Conservation (phyloP, 345 rosid genomes). For the Turnera subulata region DNA sequence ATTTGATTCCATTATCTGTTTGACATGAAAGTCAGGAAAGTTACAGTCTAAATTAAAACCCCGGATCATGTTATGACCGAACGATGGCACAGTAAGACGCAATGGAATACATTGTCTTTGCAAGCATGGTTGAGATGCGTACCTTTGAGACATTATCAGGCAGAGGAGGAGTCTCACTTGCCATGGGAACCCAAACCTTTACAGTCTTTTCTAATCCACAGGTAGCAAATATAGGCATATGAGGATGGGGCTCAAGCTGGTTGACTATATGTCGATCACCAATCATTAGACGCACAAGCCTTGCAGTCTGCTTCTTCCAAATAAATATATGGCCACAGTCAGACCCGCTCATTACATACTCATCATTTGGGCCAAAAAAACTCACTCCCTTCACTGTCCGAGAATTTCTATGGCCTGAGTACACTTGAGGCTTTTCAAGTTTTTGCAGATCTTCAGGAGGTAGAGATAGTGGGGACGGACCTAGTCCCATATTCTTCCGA, state of each 20-base stretch:
- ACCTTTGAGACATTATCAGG: conserved; percentile 49
- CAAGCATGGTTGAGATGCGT: neutral
- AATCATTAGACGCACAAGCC: conserved; percentile 47
- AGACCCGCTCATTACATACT: conserved; percentile 56
- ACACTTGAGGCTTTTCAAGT: conserved; percentile 42
- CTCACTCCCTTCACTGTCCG: conserved; percentile 57
- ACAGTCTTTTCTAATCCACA: conserved; percentile 56
- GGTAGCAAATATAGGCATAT: conserved; percentile 42
- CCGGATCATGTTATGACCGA: neutral
- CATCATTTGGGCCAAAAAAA: conserved; percentile 61
- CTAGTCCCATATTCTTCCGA: conserved; percentile 47
- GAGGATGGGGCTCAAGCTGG: conserved; percentile 54
- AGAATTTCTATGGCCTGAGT: conserved; percentile 53
- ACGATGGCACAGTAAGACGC: neutral
- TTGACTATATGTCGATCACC: conserved; percentile 56
- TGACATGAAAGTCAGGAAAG: neutral
- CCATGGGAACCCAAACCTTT: conserved; percentile 52
- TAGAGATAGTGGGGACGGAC: conserved; percentile 34
- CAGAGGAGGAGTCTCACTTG: conserved; percentile 29
- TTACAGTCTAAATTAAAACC: neutral
- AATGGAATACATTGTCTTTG: no score
- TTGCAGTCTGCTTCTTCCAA: conserved; percentile 55
- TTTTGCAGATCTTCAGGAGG: conserved; percentile 28
- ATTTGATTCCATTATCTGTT: conserved; percentile 61
- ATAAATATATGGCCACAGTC: conserved; percentile 64